Base-by-base conservation (phyloP, 1,284 basidiomycete species). In the Flammula alnicola region DNA sequence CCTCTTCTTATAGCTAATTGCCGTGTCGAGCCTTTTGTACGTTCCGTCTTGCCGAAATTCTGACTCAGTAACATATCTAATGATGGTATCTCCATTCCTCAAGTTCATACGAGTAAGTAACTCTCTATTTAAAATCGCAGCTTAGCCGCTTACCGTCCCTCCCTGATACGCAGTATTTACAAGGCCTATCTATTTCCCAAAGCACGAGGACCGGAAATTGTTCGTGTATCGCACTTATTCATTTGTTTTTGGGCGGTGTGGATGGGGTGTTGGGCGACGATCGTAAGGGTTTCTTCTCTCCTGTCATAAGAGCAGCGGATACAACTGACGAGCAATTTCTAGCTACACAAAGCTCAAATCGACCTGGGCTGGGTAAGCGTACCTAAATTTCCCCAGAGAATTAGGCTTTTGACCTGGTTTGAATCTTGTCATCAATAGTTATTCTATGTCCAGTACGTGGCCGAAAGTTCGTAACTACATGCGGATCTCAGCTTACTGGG, bases 221-320 rank as follows among this genome's bases (percentile, higher is more conserved):
- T 82, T 14, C 70, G 71, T 42, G 72, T 75, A 27, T 78, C 79
- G 6, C 81, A 83, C 61, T 67, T 66, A 49, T 82, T 84, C 47
- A 75, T 81, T 41, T 77, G 74, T 47, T 73, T 81, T 39, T 88
- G 80, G 77, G 80, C 79, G 0, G 54, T 88, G 25, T 78, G 83
- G 71, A 86, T 88, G 75, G 83, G 76, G 0, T 73, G 70, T 45
- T 77, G 77, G 76, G 72, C 73, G 10, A 71, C 72, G 5, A 78
- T 78, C 45, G 76, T 77, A 46, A 47, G 69, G 55, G 12, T 36
- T 29, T 6, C 11, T 26, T 20, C 26, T n/a, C 22, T 32, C 10
- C 3, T 14, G 17, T n/a, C 6, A 23, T 8, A n/a, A 17, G 10
- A 10, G 7, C 17, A 2, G 9, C 19, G 25, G 22, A 6, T 27